phyloP scores from a whole-genome alignment of 305 asterid species.

The Plantago coronopus region DNA sequence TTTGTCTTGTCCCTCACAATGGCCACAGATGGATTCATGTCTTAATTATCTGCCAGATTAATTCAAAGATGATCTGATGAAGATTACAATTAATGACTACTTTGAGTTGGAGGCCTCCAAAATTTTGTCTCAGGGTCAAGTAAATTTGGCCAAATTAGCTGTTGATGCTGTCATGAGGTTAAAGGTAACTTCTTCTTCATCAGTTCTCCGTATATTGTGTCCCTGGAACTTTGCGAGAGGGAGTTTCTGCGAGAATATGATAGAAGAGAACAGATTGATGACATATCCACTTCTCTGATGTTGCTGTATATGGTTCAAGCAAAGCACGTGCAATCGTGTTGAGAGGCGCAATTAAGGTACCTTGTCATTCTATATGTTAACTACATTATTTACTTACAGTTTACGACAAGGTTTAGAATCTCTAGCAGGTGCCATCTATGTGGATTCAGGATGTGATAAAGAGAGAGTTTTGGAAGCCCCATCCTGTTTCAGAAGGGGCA shows the following conservation, averaged over 20 bases:
- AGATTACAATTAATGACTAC: constrained; percentile 93
- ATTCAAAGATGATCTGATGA: constrained; percentile 72
- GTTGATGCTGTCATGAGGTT: constrained; percentile 92
- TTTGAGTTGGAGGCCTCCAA: constrained; percentile 92
- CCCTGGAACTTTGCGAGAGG: background rate
- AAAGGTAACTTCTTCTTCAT: constrained; percentile 63
- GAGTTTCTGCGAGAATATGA: background rate
- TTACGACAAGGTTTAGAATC: no score
- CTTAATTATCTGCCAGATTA: no score
- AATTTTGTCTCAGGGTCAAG: constrained; percentile 87
- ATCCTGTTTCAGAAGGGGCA: constrained; percentile 47
- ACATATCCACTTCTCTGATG: no score
- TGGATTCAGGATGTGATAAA: constrained; percentile 64
- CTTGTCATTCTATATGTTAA: no score
- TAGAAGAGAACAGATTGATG: no score
- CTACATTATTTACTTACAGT: no score
- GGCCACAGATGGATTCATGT: no score
- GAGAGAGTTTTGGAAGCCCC: constrained; percentile 49
- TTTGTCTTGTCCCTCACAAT: no score
- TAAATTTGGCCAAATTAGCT: constrained; percentile 73
- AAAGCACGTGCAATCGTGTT: no score
- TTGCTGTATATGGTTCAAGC: no score
- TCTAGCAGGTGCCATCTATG: constrained; percentile 65
- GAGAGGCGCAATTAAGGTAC: no score
- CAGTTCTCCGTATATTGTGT: constrained; percentile 11